Evolutionary conservation across 306 rosid species (phyloP).

Genomic region (Vigna reflexopilosa): DNA sequence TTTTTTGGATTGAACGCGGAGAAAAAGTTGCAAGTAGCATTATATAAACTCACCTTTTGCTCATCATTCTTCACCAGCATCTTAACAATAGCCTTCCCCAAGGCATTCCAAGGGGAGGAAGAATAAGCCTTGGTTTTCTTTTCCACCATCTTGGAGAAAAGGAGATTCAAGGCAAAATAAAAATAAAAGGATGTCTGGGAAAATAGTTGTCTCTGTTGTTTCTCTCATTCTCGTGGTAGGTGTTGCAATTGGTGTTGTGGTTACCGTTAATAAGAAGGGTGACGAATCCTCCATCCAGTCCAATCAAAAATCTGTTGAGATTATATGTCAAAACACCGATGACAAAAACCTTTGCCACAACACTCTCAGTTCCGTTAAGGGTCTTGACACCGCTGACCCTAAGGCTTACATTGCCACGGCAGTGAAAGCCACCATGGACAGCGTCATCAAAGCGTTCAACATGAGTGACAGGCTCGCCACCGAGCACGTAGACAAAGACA

Average conservation of each 20-base stretch:
- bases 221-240: constrained; percentile 75
- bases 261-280: constrained; percentile 36
- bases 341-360: constrained; percentile 55
- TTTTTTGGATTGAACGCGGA: neutral
- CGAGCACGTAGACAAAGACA: constrained; percentile 31
- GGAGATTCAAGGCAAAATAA: no score
- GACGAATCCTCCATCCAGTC: neutral
- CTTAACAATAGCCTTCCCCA: neutral
- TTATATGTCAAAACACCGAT: constrained; percentile 55
- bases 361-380: constrained; percentile 42
- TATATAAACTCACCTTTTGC: constrained; percentile 16
- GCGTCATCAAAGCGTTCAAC: constrained; percentile 58
- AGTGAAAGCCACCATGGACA: constrained; percentile 47
- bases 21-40: neutral
- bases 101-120: constrained; percentile 13
- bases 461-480: constrained; percentile 50
- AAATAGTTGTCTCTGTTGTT: constrained; percentile 50
- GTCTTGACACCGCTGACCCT: constrained; percentile 17
- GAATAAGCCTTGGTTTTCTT: neutral
- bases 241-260: constrained; percentile 59
- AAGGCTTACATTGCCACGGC: constrained; percentile 55
- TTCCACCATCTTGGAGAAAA: neutral
- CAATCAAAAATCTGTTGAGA: constrained; percentile 39
- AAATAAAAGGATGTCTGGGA: constrained; percentile 49
- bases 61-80: neutral